Conservation (phyloP, 345 rosid species). For the Carallia pectinifolia region DNA sequence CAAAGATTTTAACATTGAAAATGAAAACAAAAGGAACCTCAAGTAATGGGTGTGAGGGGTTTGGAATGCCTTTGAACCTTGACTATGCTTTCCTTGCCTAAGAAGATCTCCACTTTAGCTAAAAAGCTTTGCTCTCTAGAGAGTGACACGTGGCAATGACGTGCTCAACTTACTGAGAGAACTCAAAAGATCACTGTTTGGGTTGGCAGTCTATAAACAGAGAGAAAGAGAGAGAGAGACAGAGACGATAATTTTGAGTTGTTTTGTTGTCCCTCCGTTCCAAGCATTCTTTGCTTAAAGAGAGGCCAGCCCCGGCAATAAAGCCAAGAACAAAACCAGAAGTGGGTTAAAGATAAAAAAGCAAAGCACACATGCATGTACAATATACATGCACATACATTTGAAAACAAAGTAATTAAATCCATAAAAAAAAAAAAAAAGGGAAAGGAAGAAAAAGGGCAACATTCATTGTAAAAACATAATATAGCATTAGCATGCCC, state of each 20-base stretch:
- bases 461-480: not conserved
- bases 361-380: not conserved
- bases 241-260: conserved; percentile 11
- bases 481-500: not conserved
- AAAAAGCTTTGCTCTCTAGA: conserved; percentile 36
- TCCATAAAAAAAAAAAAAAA: too few relatives aligned
- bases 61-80: conserved; percentile 47
- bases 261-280: conserved; percentile 53
- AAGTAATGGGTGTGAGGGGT: conserved; percentile 7
- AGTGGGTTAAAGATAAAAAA: conserved; percentile 28
- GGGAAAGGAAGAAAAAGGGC: too few relatives aligned
- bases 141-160: conserved; percentile 19
- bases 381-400: not conserved
- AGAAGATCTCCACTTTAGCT: conserved; percentile 44
- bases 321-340: conserved; percentile 40
- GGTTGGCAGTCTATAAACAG: not conserved
- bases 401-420: not conserved
- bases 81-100: conserved; percentile 69
- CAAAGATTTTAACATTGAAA: not conserved
- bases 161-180: not conserved
- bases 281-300: conserved; percentile 82
- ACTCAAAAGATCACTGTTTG: too few relatives aligned
- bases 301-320: conserved; percentile 63
- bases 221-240: conserved; percentile 5
- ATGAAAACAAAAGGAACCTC: not conserved